Evolutionary conservation across 129 eudicot genomes (phyloP).

Genomic region (Apium graveolens): DNA sequence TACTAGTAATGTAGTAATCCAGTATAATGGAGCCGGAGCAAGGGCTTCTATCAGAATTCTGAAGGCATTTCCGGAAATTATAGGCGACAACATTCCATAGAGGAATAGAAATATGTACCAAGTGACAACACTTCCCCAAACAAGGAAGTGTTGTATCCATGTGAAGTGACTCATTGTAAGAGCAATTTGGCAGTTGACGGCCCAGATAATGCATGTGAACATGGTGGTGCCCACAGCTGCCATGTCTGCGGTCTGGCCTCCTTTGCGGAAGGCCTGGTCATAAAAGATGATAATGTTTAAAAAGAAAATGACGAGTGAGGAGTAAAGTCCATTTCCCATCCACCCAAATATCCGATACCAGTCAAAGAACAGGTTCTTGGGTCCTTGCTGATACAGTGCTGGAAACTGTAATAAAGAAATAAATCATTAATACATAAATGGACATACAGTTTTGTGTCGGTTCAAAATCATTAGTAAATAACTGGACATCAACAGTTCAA

Average conservation of each 20-base stretch:
- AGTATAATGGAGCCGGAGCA: constrained; percentile 47
- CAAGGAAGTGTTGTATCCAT: constrained; percentile 53
- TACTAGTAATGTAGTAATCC: constrained; percentile 48
- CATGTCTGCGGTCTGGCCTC: constrained; percentile 62
- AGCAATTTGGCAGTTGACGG: constrained; percentile 56
- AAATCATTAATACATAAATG: too few species aligned
- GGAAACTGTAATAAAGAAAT: constrained; percentile 37
- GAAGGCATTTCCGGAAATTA: constrained; percentile 24
- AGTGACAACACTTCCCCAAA: constrained; percentile 45
- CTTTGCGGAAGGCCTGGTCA: constrained; percentile 40
- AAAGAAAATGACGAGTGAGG: constrained; percentile 44
- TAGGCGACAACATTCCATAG: constrained; percentile 28
- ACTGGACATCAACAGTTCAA: not conserved
- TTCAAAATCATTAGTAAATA: not conserved
- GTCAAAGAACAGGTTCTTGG: constrained; percentile 52
- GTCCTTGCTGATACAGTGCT: constrained; percentile 66
- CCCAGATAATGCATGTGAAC: constrained; percentile 59
- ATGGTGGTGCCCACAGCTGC: constrained; percentile 47
- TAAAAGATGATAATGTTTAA: constrained; percentile 44
- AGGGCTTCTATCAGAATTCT: constrained; percentile 38
- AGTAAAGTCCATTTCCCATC: constrained; percentile 61
- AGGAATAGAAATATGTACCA: constrained; percentile 49
- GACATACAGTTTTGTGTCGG: not conserved
- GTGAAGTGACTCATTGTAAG: constrained; percentile 68
- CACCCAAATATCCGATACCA: constrained; percentile 58